Evolutionary conservation across 805 yeast genomes (phyloP), one percentile per base, ranked within the genome.

Genomic region (Jamesozyma jinghongensis): DNA sequence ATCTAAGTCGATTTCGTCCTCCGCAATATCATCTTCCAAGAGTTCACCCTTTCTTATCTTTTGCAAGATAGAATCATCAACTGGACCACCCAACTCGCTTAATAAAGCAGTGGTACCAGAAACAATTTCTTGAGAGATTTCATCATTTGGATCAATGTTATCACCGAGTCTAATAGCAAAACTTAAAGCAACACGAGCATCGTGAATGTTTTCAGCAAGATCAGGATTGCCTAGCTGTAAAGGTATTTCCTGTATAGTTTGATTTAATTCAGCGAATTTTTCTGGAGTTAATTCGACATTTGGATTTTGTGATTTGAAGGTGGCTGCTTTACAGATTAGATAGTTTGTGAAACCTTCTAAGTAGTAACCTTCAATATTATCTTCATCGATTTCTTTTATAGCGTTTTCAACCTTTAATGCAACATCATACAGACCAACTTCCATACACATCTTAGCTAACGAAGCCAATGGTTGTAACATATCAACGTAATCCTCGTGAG

Each of bases 311-410:
- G 31, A 19, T 42, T 49, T 55, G 42, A 54, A 59, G 19, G 40
- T 42, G 36, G 54, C 55, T 12, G 54, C 37, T 45, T 69, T 65
- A n/a, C 72, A 66, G 14, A 64, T 59, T 39, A 83, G 62, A 46
- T 77, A 68, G 53, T 79, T 71, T 0, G 92, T 77, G 52, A 88
- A 75, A 0, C 92, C 94, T 54, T 85, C 94, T 48, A 87, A 65
- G 58, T 92, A 92, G 55, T 74, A 82, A 31, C 81, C 72, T 53
- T 92, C 97, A 42, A 85, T 68, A 45, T 85, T 77, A 51, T 79
- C 81, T 52, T 90, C 97, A 63, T 90, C 87, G 35, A 90, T 74
- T 45, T 83, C 90, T 51, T 81, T 80, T 14, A 81, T 69, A 19
- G 72, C 71, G 14, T 71, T 64, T 11, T 86, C 70, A n/a, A 86